A percentile compares a stretch with the other conserved stretches of the same genome.
phyloP scores from a whole-genome alignment of 768 basidiomycete species.

The Daedaleopsis sinensis region DNA sequence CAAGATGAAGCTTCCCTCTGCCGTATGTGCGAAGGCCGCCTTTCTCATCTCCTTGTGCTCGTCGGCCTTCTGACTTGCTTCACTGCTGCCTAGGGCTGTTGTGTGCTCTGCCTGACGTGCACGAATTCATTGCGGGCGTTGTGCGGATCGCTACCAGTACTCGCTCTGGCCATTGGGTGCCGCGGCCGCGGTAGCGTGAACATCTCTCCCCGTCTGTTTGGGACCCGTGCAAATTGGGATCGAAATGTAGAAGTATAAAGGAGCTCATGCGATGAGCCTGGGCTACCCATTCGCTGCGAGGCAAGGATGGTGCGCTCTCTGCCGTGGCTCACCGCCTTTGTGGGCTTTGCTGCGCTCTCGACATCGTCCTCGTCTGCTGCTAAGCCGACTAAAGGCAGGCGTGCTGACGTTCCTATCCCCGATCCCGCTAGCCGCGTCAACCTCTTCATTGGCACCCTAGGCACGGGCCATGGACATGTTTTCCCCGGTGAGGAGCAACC shows the following conservation, averaged over 20 bases:
- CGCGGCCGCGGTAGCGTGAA: background rate
- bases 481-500: conserved; percentile 53
- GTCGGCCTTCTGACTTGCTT: background rate
- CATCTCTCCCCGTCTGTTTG: too few species aligned
- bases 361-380: background rate
- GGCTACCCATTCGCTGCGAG: background rate
- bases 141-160: background rate
- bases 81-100: background rate
- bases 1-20: conserved; percentile 4
- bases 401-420: conserved; percentile 16
- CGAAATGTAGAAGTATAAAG: too few species aligned
- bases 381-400: background rate
- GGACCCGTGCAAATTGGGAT: too few species aligned
- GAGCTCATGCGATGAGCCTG: too few species aligned
- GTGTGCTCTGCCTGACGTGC: background rate
- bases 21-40: background rate
- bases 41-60: background rate
- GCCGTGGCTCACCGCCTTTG: conserved; percentile 3
- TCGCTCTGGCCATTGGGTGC: background rate
- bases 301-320: background rate
- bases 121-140: background rate
- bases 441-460: conserved; percentile 61
- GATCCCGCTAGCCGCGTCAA: conserved; percentile 45
- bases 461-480: conserved; percentile 61
- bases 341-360: background rate